Conservation (phyloP, 352 stramenopile species). For the Albugo laibachii region DNA sequence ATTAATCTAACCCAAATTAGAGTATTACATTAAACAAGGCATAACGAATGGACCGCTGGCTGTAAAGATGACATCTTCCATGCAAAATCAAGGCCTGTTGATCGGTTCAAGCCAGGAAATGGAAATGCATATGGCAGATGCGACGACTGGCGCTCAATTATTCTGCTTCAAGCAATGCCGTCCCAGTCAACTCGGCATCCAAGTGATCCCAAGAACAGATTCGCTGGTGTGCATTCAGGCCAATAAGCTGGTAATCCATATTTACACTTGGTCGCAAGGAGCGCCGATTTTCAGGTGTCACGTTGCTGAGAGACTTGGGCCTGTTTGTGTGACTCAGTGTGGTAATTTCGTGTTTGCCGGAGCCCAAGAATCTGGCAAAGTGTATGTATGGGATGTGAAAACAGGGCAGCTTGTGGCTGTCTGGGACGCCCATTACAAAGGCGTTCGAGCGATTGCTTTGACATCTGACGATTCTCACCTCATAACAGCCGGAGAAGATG, state of each 20-base stretch:
- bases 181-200: conserved; percentile 23
- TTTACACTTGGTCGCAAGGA: conserved; percentile 46
- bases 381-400: conserved; percentile 75
- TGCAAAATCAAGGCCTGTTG: conserved; percentile 41
- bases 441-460: conserved; percentile 34
- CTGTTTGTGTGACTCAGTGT: conserved; percentile 25
- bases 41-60: no score
- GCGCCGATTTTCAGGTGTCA: conserved; percentile 55
- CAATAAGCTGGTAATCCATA: conserved; percentile 38
- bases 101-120: conserved; percentile 45
- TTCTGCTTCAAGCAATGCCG: conserved; percentile 60
- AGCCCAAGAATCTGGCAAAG: conserved; percentile 40
- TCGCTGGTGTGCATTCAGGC: conserved; percentile 47
- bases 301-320: conserved; percentile 52
- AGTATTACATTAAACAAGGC: no score
- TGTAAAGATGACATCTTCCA: conserved; percentile 8
- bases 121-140: conserved; percentile 38
- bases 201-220: conserved; percentile 34
- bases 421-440: conserved; percentile 79
- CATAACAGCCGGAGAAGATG: conserved; percentile 60
- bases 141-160: conserved; percentile 32
- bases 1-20: no score
- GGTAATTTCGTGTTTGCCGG: conserved; percentile 60
- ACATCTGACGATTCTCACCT: conserved; percentile 62
- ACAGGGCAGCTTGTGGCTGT: conserved; percentile 59